Percentiles rank a stretch among this genome's conserved stretches.
phyloP scores from a whole-genome alignment of 495 filamentous ascomycete genomes.

The Penicillium ochrochloron region DNA sequence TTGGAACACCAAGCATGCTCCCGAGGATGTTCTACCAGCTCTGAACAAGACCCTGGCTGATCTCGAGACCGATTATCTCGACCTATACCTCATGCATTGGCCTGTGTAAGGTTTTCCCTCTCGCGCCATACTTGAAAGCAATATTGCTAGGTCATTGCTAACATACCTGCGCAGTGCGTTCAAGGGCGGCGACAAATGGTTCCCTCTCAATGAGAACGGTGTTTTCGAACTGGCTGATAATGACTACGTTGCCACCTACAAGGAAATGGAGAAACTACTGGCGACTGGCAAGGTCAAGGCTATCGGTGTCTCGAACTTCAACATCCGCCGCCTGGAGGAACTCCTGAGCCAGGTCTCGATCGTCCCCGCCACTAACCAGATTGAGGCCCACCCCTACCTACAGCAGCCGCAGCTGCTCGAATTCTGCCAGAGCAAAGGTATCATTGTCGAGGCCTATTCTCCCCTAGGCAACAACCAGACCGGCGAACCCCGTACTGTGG shows the following conservation, averaged over 20 bases:
- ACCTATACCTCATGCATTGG: conserved; percentile 72
- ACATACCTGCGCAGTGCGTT: neutral
- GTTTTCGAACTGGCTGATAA: neutral
- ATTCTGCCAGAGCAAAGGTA: conserved; percentile 53
- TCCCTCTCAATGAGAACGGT: neutral
- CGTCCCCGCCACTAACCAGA: conserved; percentile 60
- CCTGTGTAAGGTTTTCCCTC: neutral
- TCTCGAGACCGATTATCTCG: conserved; percentile 68
- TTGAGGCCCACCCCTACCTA: conserved; percentile 68
- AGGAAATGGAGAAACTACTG: conserved; percentile 63
- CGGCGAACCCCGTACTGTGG: neutral
- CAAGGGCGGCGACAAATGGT: neutral
- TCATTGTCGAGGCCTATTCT: conserved; percentile 63
- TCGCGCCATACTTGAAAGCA: neutral
- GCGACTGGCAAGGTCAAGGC: conserved; percentile 58
- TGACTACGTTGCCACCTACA: neutral
- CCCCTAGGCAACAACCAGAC: conserved; percentile 45
- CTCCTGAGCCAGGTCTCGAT: conserved; percentile 42
- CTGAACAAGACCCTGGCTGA: conserved; percentile 58
- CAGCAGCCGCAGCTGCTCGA: conserved; percentile 54
- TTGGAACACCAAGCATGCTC: conserved; percentile 43
- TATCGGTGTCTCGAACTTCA: conserved; percentile 65
- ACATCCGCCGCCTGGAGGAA: conserved; percentile 47
- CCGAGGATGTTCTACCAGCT: conserved; percentile 20
- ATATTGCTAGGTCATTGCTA: neutral